phyloP scores from a whole-genome alignment of 2,329 filamentous ascomycete species.

The Neofusicoccum parvum region DNA sequence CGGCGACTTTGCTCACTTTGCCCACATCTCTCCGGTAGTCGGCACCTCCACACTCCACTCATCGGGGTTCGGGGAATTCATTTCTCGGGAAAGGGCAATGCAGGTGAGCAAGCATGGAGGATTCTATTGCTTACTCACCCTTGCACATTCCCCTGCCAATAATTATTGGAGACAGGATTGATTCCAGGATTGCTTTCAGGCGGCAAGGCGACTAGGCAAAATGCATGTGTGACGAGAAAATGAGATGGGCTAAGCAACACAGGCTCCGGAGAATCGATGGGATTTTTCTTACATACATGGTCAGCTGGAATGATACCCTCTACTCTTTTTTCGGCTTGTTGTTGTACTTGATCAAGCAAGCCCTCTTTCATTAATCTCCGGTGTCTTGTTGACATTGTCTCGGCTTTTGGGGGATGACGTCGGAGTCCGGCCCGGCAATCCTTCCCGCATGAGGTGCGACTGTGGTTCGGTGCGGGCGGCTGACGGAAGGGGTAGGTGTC shows the following conservation, averaged over 20 bases:
- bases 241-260: neutral
- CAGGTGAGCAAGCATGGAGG: neutral
- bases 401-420: too few relatives aligned
- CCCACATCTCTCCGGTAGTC: too few relatives aligned
- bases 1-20: neutral
- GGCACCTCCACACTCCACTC: neutral
- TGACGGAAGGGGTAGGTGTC: too few relatives aligned
- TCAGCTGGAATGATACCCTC: constrained; percentile 4
- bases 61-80: neutral
- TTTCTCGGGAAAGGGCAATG: neutral
- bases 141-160: neutral
- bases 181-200: neutral
- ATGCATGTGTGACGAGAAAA: neutral
- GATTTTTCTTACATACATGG: neutral
- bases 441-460: too few relatives aligned
- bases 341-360: neutral
- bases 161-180: neutral
- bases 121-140: neutral
- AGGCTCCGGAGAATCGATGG: neutral
- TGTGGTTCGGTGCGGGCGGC: too few relatives aligned
- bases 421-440: too few relatives aligned
- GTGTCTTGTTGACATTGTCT: too few relatives aligned
- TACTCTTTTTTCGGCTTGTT: neutral
- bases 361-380: too few relatives aligned
- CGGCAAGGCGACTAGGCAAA: neutral